Base-by-base conservation (phyloP, 306 rosid genomes). In the Spatholobus suberectus region DNA sequence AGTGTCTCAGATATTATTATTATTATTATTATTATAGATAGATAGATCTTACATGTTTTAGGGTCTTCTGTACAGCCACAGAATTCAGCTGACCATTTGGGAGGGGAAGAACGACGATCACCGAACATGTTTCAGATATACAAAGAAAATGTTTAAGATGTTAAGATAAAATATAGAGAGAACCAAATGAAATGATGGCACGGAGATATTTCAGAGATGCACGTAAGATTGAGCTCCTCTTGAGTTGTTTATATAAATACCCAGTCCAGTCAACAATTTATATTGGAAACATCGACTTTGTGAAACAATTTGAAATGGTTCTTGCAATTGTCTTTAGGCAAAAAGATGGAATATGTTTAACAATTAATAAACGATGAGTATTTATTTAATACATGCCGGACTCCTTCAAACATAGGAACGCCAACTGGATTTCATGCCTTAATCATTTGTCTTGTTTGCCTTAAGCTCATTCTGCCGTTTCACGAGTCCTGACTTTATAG, bases 51-150 rank as follows among this genome's bases (percentile, higher is more conserved):
- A 90, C 91, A 86, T 71, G 89, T 88, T 69, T 37, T 38, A 7
- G 62, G 43, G 38, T 83, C 72, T 15, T 83, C 79, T 17, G 75
- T 82, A 61, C 88, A 86, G 70, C 24, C 59, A 68, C 81, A 88
- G 2, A 90, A 49, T 13, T 55, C 4, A 58, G 77, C 32, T 23
- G 89, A 77, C 90, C 94, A 90, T 54, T 87, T 66, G 21, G 89
- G 75, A 1, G 82, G 27, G 34, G 67, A 26, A 52, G 81, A 58
- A 35, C 27, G 82, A 77, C 77, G n/a, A n/a, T n/a, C 52, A 23
- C 61, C 75, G 29, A 52, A 34, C 92, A 81, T 89, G 67, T 23
- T 52, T 18, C 2, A 52, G 57, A 6, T 23, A 6, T 23, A 12
- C 14, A 43, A 73, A 47, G 8, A 18, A 51, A 38, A 34, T 34